These are phyloP conservation scores for Aspergillus sp. DNA, from an alignment of 2,329 filamentous ascomycete genomes.

Conservation along the genomic window DNA sequence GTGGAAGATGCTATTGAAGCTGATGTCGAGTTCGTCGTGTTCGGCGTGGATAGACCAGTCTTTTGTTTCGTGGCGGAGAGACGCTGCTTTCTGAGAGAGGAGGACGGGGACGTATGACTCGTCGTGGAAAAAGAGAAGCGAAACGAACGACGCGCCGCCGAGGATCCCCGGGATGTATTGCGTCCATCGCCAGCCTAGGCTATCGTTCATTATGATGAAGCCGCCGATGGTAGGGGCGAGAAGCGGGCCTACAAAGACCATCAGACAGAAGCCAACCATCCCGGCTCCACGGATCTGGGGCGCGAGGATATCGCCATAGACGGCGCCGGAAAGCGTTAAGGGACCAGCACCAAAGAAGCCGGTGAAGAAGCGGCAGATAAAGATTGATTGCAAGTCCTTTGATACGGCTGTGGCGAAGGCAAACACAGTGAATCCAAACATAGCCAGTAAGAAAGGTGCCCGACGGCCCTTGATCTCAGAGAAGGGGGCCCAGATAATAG, in stretches of 20 bases:
- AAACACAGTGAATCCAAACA: constrained; percentile 2
- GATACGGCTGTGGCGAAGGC: not conserved
- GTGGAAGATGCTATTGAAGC: constrained; percentile 44
- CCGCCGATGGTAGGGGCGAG: constrained; percentile 55
- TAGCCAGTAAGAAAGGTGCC: not conserved
- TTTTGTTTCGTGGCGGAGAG: constrained; percentile 50
- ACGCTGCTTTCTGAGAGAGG: constrained; percentile 51
- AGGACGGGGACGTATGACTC: constrained; percentile 56
- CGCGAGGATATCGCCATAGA: constrained; percentile 59
- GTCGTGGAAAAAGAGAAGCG: constrained; percentile 42
- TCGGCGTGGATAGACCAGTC: constrained; percentile 59
- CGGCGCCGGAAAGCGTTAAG: constrained; percentile 30
- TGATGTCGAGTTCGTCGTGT: constrained; percentile 50
- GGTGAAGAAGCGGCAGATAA: not conserved
- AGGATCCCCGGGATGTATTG: constrained; percentile 51
- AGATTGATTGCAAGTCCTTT: not conserved
- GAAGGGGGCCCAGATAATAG: not conserved
- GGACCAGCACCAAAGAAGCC: not conserved
- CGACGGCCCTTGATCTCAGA: constrained; percentile 1
- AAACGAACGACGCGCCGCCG: constrained; percentile 44
- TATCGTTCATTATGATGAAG: constrained; percentile 49
- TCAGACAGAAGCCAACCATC: constrained; percentile 51
- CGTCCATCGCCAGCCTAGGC: constrained; percentile 52
- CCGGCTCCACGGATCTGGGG: constrained; percentile 45
- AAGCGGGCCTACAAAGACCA: constrained; percentile 53